phyloP scores from a whole-genome alignment of 495 filamentous ascomycete genomes.

The Glutinoglossum americanum region DNA sequence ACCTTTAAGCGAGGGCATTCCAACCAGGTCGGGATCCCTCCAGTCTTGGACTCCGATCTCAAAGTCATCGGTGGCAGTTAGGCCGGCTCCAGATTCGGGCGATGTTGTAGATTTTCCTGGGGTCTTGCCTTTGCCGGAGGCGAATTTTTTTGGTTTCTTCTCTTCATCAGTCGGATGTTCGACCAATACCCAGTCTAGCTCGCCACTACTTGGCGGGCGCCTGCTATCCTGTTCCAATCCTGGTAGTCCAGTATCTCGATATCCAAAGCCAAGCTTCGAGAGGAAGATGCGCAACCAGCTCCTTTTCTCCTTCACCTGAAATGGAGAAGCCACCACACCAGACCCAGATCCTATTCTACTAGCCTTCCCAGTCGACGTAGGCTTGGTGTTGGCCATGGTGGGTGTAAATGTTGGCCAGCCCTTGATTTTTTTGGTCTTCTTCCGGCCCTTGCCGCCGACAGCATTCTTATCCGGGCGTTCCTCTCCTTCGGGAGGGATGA shows the following conservation, averaged over 20 bases:
- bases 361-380: constrained; percentile 5
- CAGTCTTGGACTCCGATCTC: constrained; percentile 87
- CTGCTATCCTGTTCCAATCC: constrained; percentile 29
- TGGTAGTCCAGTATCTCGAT: constrained; percentile 11
- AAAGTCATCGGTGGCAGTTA: constrained; percentile 40
- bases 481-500: constrained; percentile 51
- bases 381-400: neutral
- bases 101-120: constrained; percentile 15
- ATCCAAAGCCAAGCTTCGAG: constrained; percentile 31
- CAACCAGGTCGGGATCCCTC: constrained; percentile 65
- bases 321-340: neutral
- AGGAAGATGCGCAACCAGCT: constrained; percentile 36
- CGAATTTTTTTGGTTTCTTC: constrained; percentile 20
- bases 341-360: neutral
- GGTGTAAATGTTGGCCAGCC: constrained; percentile 9
- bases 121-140: neutral
- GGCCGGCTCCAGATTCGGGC: constrained; percentile 11
- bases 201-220: constrained; percentile 64
- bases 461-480: constrained; percentile 25
- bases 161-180: constrained; percentile 30
- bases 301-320: constrained; percentile 9
- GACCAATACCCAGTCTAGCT: constrained; percentile 52
- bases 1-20: constrained; percentile 14
- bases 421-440: constrained; percentile 19
- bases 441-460: constrained; percentile 17